These are phyloP conservation scores for Leccinum sublutescens DNA, from an alignment of 768 basidiomycete species.

Conservation along the genomic window DNA sequence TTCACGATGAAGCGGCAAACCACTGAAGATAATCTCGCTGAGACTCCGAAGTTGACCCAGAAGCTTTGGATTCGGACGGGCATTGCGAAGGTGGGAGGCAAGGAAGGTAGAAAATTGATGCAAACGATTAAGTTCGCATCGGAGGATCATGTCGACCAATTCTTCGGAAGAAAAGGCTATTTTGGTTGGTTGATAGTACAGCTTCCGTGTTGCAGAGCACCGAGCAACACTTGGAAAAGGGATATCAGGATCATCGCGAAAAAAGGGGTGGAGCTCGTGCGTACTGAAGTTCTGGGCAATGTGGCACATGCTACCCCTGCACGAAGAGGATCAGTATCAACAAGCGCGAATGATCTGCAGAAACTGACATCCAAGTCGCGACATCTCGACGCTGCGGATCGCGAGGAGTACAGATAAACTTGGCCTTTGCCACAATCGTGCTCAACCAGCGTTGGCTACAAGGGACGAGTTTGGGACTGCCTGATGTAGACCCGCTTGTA, in stretches of 20 bases:
- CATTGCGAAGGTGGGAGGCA: constrained; percentile 56
- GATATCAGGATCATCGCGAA: constrained; percentile 20
- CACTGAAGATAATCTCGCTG: constrained; percentile 65
- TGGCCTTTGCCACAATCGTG: constrained; percentile 59
- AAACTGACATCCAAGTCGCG: constrained; percentile 57
- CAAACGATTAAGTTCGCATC: constrained; percentile 68
- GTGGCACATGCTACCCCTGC: constrained; percentile 82
- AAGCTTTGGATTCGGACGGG: constrained; percentile 59
- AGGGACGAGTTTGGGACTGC: constrained; percentile 71
- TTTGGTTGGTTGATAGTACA: constrained; percentile 71
- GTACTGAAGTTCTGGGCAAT: constrained; percentile 75
- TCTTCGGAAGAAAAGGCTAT: constrained; percentile 67
- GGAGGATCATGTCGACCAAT: constrained; percentile 65
- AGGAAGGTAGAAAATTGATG: constrained; percentile 76
- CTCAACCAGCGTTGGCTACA: constrained; percentile 68
- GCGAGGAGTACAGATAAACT: constrained; percentile 47
- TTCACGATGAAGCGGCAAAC: constrained; percentile 60
- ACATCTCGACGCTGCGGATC: constrained; percentile 52
- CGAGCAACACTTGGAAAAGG: constrained; percentile 53
- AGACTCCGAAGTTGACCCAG: constrained; percentile 53
- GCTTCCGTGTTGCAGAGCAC: constrained; percentile 66
- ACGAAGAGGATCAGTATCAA: constrained; percentile 34
- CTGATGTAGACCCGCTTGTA: constrained; percentile 82
- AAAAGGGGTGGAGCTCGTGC: constrained; percentile 29
- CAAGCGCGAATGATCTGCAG: constrained; percentile 15